Base-by-base conservation (phyloP, 305 asterid genomes). In the Fraxinus latifolia region DNA sequence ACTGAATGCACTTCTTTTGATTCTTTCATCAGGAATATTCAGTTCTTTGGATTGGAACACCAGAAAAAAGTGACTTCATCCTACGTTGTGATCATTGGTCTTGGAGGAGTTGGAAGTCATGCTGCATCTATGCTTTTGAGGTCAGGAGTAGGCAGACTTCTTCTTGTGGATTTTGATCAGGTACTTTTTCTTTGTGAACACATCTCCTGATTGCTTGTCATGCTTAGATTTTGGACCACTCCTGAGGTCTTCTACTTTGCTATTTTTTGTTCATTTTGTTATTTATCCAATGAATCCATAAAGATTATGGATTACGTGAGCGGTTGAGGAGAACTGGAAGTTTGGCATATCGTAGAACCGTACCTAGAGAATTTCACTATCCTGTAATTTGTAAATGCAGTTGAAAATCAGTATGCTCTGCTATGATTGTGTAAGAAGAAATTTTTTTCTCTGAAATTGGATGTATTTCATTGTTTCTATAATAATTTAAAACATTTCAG, bases 91-190 rank as follows among this genome's bases (percentile, higher is more conserved):
- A 93, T 96, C 77, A 93, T 96, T 91, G 98, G 99, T 80, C 99
- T 96, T 84, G 98, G 99, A 68, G 99, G 99, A 82, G 98, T 96
- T 79, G 98, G 99, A 79, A 96, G 99, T 83, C 99, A 96, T 91
- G 99, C 99, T 82, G 99, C 99, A 36, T 88, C 95, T 81, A 96
- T 94, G 99, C 98, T 96, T 88, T 90, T 94, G 91, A 90, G 99
- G 83, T 94, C 98, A 19, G 97, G 99, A 37, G 94, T 94, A 23
- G 97, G 99, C 81, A 91, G 90, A 87, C 97, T 96, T 65, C 97
- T 96, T 15, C 98, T 96, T 77, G 95, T 96, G 42, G 99, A 96
- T 89, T 96, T 96, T 83, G 99, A 96, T 87, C 97, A 94, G 98
- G 99, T 96, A 76, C 8, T 21, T 47, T 82, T 76, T 17, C 67